phyloP scores from a whole-genome alignment of 1,284 basidiomycete species.

The Marasmius oreades region DNA sequence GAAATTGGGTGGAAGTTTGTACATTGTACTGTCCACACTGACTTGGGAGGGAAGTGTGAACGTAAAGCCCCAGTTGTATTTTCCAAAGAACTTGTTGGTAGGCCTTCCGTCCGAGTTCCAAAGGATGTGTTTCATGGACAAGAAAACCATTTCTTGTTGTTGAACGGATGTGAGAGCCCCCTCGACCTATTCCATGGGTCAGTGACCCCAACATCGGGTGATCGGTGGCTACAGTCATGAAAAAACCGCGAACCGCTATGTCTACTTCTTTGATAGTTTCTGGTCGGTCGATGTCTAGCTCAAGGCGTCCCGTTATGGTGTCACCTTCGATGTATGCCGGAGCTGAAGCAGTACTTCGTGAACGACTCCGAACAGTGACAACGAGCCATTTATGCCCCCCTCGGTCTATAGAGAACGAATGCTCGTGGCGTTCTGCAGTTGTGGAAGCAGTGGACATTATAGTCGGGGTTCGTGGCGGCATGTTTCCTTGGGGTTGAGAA shows the following conservation, averaged over 20 bases:
- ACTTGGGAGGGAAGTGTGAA: conserved; percentile 42
- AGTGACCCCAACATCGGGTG: not conserved
- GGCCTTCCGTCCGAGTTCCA: conserved; percentile 30
- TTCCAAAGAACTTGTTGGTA: conserved; percentile 39
- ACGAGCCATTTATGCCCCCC: conserved; percentile 43
- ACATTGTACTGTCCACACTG: conserved; percentile 27
- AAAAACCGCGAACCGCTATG: conserved; percentile 27
- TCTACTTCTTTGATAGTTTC: conserved; percentile 42
- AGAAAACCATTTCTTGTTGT: conserved; percentile 41
- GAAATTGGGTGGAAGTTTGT: conserved; percentile 44
- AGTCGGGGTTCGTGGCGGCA: not conserved
- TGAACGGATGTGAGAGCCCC: conserved; percentile 40
- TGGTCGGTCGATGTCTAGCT: conserved; percentile 40
- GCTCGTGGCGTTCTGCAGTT: conserved; percentile 20
- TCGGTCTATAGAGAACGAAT: conserved; percentile 35
- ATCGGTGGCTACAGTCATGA: not conserved
- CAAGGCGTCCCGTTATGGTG: conserved; percentile 39
- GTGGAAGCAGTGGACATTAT: not conserved
- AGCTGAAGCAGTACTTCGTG: conserved; percentile 27
- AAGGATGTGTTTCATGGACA: conserved; percentile 33
- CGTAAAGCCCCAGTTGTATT: conserved; percentile 43
- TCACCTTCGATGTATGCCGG: conserved; percentile 44
- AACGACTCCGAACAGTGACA: conserved; percentile 37
- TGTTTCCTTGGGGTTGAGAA: not conserved
- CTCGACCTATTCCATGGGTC: conserved; percentile 27